phyloP scores from a whole-genome alignment of 2,329 filamentous ascomycete genomes.

The Neonectria neomacrospora region DNA sequence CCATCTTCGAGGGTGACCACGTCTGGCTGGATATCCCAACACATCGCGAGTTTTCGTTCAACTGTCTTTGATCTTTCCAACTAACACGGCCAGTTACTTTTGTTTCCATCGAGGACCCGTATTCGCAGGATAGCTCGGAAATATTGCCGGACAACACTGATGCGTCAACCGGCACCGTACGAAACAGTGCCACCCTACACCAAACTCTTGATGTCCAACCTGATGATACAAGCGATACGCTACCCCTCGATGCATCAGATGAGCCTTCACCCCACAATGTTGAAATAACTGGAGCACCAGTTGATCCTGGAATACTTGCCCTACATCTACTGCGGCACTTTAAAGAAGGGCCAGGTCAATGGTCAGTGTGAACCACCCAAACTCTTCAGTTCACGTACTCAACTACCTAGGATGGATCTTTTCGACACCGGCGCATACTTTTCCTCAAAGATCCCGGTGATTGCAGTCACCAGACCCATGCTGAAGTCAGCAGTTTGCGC shows the following conservation, averaged over 20 bases:
- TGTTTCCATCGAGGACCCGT: slow-evolving; percentile 25
- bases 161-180: neutral
- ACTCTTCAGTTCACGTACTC: neutral
- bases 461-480: slow-evolving; percentile 30
- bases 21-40: slow-evolving; percentile 35
- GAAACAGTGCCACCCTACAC: neutral
- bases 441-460: slow-evolving; percentile 39
- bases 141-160: neutral
- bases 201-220: neutral
- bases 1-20: slow-evolving; percentile 25
- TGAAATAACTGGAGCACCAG: neutral
- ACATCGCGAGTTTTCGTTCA: slow-evolving; percentile 20
- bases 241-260: neutral
- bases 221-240: neutral
- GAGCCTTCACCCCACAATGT: neutral
- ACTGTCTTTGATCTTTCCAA: rapidly evolving
- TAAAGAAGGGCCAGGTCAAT: slow-evolving; percentile 36
- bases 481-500: slow-evolving; percentile 38
- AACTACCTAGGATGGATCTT: slow-evolving; percentile 34
- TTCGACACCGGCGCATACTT: slow-evolving; percentile 42
- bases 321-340: slow-evolving; percentile 34
- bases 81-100: slow-evolving; percentile 26
- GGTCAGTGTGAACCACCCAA: neutral
- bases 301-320: slow-evolving; percentile 22
- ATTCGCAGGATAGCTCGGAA: slow-evolving; percentile 5